Evolutionary conservation across 306 rosid genomes (phyloP).

Genomic region (Lathyrus sativus): DNA sequence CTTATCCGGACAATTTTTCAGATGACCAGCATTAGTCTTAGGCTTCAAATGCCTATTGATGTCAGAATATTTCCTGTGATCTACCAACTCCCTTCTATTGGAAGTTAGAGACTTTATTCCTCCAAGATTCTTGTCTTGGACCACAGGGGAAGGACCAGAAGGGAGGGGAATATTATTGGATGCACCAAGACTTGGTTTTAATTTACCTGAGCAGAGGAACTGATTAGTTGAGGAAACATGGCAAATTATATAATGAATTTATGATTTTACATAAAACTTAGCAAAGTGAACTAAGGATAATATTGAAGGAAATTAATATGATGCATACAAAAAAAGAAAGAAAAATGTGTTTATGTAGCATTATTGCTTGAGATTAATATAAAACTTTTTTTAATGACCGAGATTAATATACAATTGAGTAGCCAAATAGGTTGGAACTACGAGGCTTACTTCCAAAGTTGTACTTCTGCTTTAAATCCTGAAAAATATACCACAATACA

Average conservation of each 20-base stretch:
- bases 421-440: conserved; percentile 8
- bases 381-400: not conserved
- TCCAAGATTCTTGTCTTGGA: too few relatives aligned
- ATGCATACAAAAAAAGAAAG: conserved; percentile 25
- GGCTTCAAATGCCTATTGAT: too few relatives aligned
- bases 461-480: conserved; percentile 63
- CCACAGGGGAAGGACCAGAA: too few relatives aligned
- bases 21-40: too few relatives aligned
- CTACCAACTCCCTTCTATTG: too few relatives aligned
- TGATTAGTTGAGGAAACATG: conserved; percentile 23
- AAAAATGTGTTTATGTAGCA: conserved; percentile 13
- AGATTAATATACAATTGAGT: conserved; percentile 8
- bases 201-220: too few relatives aligned
- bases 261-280: conserved; percentile 22
- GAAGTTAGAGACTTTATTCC: too few relatives aligned
- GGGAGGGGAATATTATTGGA: too few relatives aligned
- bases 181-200: too few relatives aligned
- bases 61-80: too few relatives aligned
- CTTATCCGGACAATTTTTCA: too few relatives aligned
- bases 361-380: conserved; percentile 15
- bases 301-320: conserved; percentile 11
- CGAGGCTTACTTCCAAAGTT: conserved; percentile 56
- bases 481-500: conserved; percentile 26
- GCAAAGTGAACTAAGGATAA: conserved; percentile 22
- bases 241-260: conserved; percentile 17